phyloP scores from a whole-genome alignment of 164 flowering plant species.

The Macadamia integrifolia region DNA sequence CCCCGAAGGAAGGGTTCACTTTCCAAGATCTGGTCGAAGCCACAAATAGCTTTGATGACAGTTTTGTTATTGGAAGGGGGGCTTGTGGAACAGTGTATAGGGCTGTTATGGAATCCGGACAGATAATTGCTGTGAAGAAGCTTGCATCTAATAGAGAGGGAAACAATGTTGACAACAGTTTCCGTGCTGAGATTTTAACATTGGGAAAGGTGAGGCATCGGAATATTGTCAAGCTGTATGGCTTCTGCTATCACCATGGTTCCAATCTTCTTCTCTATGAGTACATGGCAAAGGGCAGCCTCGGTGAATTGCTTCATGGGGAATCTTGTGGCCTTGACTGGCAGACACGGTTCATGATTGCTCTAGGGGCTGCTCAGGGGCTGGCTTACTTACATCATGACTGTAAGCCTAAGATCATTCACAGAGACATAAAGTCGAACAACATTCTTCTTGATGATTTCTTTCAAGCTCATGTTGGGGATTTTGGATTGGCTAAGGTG shows the following conservation, averaged over 20 bases:
- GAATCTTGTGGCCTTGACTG: slow-evolving; percentile 55
- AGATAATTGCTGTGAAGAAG: slow-evolving; percentile 72
- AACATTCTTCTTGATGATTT: slow-evolving; percentile 77
- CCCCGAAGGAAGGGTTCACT: slow-evolving; percentile 80
- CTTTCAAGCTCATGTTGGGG: slow-evolving; percentile 98
- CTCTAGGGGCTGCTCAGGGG: slow-evolving; percentile 96
- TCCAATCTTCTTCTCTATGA: slow-evolving; percentile 89
- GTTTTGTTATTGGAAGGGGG: slow-evolving; percentile 75
- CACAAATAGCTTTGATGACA: slow-evolving; percentile 69
- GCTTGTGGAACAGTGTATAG: slow-evolving; percentile 95
- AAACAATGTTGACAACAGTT: slow-evolving; percentile 70
- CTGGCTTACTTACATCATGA: slow-evolving; percentile 92
- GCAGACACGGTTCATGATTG: slow-evolving; percentile 65
- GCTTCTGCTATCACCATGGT: slow-evolving; percentile 79
- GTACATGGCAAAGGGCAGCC: slow-evolving; percentile 82
- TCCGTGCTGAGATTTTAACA: slow-evolving; percentile 79
- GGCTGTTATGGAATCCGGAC: slow-evolving; percentile 68
- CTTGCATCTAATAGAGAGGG: slow-evolving; percentile 82
- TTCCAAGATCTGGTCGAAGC: slow-evolving; percentile 84
- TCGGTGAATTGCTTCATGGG: slow-evolving; percentile 86
- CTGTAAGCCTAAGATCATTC: slow-evolving; percentile 88
- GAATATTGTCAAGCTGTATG: slow-evolving; percentile 84
- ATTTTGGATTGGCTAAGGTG: slow-evolving; percentile 93
- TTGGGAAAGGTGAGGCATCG: slow-evolving; percentile 91
- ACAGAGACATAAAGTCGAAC: slow-evolving; percentile 95